Evolutionary conservation across 73 alveolate species (phyloP), one percentile per base, ranked within the genome.

Genomic region (Diophrys sp.): DNA sequence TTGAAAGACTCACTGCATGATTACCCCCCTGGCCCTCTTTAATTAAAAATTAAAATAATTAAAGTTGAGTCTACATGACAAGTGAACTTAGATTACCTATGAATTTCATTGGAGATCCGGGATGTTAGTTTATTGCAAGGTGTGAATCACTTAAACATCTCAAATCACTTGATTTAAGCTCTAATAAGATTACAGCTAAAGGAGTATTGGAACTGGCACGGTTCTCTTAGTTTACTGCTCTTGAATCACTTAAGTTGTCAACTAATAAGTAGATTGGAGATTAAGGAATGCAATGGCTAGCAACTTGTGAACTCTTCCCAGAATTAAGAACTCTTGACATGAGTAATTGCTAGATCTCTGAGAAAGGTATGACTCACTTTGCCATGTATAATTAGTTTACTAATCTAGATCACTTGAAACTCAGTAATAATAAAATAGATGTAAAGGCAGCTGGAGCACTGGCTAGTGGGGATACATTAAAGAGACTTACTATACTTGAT

Each of bases 271-370:
- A n/a, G 62, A 44, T 44, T 44, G 62, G 62, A 44, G 18, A 44
- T 44, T 5, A 44, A 44, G 91, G 91, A 0, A 74, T 83, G 14
- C 0, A 32, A 44, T 75, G 18, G 29, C 76, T 83, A 0, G 74
- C 79, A 30, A 56, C 56, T 67, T 57, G 54, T 25, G 81, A 75
- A 53, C 68, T 53, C 66, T 70, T 75, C 27, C 57, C 73, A 54
- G 78, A 83, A n/a, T 24, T 83, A n/a, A 74, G 54, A 70, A 83
- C 74, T 72, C 11, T 83, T 0, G 91, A 83, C 31, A 23, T 83
- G 0, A 77, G 71, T 23, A 75, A 53, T 27, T 74, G 76, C 54
- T 32, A 74, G 71, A 75, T 83, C 2, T 67, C 27, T 0, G 85
- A 83, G 30, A 72, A 76, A 44, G 91, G 91, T 1, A 73, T 31